Evolutionary conservation across 208 protist species (phyloP), one percentile per base, ranked within the genome.

Genomic region (Acanthamoeba lenticulata): DNA sequence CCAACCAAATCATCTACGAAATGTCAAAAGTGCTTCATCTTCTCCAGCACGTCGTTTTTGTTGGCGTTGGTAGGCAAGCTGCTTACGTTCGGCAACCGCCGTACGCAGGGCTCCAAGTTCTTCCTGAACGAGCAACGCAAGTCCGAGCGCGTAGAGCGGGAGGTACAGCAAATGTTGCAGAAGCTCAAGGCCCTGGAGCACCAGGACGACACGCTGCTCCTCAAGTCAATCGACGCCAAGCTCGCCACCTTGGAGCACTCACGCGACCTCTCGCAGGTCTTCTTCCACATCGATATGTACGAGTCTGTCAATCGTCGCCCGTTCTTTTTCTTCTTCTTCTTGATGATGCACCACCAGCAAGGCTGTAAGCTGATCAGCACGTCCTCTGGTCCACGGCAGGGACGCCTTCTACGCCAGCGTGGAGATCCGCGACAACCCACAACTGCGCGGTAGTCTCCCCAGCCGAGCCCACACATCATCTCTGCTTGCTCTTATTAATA

Each of bases 211-310:
- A 69, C 86, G 1, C 55, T 49, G 19, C 40, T 92, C n/a, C 86
- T 92, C 36, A 32, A 44, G n/a, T 52, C 34, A 17, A 92, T 92
- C n/a, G 86, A 92, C 60, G 86, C 86, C 47, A 92, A 92, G 86
- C 38, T 92, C 49, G 86, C 86, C 86, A 40, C 34, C 34, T 29
- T 96, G 21, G 45, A n/a, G 27, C 11, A 4, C n/a, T 27, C 29
- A 13, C 81, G 44, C 0, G 95, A 95, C 32, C 38, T 94, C 24
- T 45, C 45, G 2, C 45, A 65, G 36, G 65, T 65, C 2, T 96
- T 90, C 29, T 74, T 96, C 57, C 92, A 96, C 38, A 34, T 96
- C 17, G 95, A 96, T 94, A 96, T 96, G 95, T 89, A 96, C 62
- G 94, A 47, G 15, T 95, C 11, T 40, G 9, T 79, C 67, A 21